Evolutionary conservation across 2,329 filamentous ascomycete species (phyloP), one percentile per base, ranked within the genome.

Genomic region (Tolypocladium endophyticum): DNA sequence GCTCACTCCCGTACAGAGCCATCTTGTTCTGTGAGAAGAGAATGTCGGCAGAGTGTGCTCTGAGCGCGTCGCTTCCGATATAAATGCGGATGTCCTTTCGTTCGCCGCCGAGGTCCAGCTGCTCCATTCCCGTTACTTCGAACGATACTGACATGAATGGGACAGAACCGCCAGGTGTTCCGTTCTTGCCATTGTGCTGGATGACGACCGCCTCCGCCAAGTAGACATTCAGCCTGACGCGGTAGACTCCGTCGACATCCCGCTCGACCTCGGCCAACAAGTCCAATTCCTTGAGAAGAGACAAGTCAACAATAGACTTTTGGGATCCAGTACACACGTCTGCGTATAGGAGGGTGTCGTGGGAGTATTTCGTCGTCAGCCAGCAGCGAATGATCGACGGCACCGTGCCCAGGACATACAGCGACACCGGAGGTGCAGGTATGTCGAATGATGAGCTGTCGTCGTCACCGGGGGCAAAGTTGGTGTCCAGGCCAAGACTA

Each of bases 311-410:
- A n/a, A 85, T 86, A 1, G 94, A 97, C 66, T 86, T 87, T 72
- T 92, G 92, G 6, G 94, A 96, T 1, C 93, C 94, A 2, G 90
- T 93, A 73, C 94, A 97, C 2, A 97, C 81, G 39, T 92, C 92
- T 41, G 92, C 94, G 70, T 97, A 97, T 6, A 97, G 79, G 20
- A 97, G 81, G 12, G 91, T 88, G 64, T 89, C 87, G 70, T 96
- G 93, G 18, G 92, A 93, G 74, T 96, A 97, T 68, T 90, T 87
- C 41, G 87, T 88, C 33, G 90, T 93, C 66, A 97, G 80, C 92
- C 94, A 97, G 77, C 94, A 99, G 62, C 94, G 88, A 60, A 97
- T 90, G 65, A 99, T 96, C 36, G 92, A 90, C 7, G 94, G 94
- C 7, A 96, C 92, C 8, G 92, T 88, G 16, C 93, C 92, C 20